Base-by-base conservation (phyloP, 2,329 filamentous ascomycete genomes). In the Elsinoe necatrix region DNA sequence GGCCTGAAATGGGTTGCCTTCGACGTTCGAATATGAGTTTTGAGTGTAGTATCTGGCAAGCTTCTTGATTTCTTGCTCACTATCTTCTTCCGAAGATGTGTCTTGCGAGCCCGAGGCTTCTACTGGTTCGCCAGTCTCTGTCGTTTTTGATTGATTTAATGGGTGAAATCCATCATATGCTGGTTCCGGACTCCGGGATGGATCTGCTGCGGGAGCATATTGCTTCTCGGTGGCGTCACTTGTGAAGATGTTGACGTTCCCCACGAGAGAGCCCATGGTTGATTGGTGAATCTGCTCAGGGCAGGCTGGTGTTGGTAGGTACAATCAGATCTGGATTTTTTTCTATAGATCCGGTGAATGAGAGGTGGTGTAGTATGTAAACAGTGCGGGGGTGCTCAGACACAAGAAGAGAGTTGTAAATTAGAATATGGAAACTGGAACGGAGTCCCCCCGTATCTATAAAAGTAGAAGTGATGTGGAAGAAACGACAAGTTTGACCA, bases 31-130 rank as follows among this genome's bases (percentile, higher is more conserved):
- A 60, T 66, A 71, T 31, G 71, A 74, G 41, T 70, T 66, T 29
- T 67, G 61, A 5, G 74, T 76, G 50, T 72, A 65, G 5, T 69
- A 67, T 59, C 72, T 66, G 4, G 75, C 75, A 16, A 78, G 68
- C 45, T 69, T 64, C 25, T 67, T 64, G 27, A 77, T 70, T 29
- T 69, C 66, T 16, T 65, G 59, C 56, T 73, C 66, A 60, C 70
- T 64, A 29, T 67, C 54, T 27, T 56, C 54, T 21, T 56, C 54
- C 6, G 54, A 56, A 27, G 54, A 56, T 23, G 54, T 25, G 20
- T 56, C 54, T n/a, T 47, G 41, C 11, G 39, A 31, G 16, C 21
- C 37, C 8, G 52, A 55, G 9, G 16, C 20, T 27, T 56, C 54
- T 45, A 56, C 54, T n/a, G 54, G 39, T 35, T 56, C 54, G 11